A percentile compares a stretch with the other conserved stretches of the same genome.
These are phyloP conservation scores for Amylocarpus encephaloides DNA, from an alignment of 2,329 filamentous ascomycete genomes.

Conservation along the genomic window DNA sequence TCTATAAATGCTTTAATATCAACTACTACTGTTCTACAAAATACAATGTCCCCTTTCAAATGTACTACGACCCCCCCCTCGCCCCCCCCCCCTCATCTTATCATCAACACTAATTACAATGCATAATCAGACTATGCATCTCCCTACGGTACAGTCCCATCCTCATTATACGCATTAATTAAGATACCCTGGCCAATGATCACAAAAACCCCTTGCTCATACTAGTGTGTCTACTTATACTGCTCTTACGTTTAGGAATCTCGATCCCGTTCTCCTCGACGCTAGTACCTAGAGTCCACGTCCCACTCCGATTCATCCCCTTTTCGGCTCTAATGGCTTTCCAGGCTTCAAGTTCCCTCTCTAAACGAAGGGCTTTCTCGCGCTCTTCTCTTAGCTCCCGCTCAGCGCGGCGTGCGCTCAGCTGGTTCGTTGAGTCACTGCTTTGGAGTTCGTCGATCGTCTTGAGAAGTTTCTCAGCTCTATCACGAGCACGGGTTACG, in stretches of 20 bases:
- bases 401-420: conserved; percentile 78
- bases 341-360: conserved; percentile 80
- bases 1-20: neutral
- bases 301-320: conserved; percentile 25
- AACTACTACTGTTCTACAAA: neutral
- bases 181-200: neutral
- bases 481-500: conserved; percentile 77
- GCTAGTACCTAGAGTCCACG: conserved; percentile 32
- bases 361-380: conserved; percentile 74
- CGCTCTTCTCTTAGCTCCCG: conserved; percentile 83
- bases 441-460: conserved; percentile 93
- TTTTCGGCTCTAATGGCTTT: conserved; percentile 66
- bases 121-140: neutral
- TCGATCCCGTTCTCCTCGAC: conserved; percentile 36
- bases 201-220: conserved; percentile 74
- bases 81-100: neutral
- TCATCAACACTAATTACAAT: neutral
- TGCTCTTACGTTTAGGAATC: conserved; percentile 60
- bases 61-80: neutral
- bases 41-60: neutral
- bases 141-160: neutral
- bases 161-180: neutral
- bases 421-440: conserved; percentile 73
- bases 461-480: conserved; percentile 79
- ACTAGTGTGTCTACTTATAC: conserved; percentile 56